Evolutionary conservation across 306 rosid genomes (phyloP), one percentile per base, ranked within the genome.

Genomic region (Notholithocarpus densiflorus): DNA sequence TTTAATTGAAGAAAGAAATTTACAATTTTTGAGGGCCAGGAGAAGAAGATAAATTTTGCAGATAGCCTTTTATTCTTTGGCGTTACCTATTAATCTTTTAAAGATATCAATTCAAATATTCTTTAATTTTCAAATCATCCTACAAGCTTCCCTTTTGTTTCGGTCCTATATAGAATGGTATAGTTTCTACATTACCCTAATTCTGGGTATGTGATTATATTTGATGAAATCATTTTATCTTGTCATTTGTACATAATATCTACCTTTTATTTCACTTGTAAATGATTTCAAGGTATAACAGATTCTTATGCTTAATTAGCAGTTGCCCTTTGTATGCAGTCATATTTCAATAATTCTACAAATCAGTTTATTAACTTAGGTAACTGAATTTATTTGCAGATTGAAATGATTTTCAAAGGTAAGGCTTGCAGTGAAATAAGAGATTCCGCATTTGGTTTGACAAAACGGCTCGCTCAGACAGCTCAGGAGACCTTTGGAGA

Each of bases 401-500:
- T 95, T 70, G 93, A 91, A 76, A 77, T 89, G 64, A 91, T 90
- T 77, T 95, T 95, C 82, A 87, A 84, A 82, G 99, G 97, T 72
- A 90, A 93, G 84, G 90, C 96, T 68, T 93, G 99, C 84, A 71
- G 72, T 34, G 96, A 82, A 81, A 93, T 93, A 68, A 88, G 89
- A 88, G 99, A 93, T 62, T 94, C 92, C 23, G 97, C 98, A 9
- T 81, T 83, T 77, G 68, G 94, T 85, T 71, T 95, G 91, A 90
- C 99, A 40, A 95, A 93, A 90, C 87, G 88, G 64, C 96, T 95
- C 71, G 98, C 99, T 23, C 96, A 87, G 87, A 93, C 97, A 3
- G 98, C 98, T 2, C 92, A 93, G 78, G 95, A 91, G 57, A 93
- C 98, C 3, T 93, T 95, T 83, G 98, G 98, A 72, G 98, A 95